Conservation (phyloP, 2,329 filamentous ascomycete species). For the Tolypocladium inflatum region DNA sequence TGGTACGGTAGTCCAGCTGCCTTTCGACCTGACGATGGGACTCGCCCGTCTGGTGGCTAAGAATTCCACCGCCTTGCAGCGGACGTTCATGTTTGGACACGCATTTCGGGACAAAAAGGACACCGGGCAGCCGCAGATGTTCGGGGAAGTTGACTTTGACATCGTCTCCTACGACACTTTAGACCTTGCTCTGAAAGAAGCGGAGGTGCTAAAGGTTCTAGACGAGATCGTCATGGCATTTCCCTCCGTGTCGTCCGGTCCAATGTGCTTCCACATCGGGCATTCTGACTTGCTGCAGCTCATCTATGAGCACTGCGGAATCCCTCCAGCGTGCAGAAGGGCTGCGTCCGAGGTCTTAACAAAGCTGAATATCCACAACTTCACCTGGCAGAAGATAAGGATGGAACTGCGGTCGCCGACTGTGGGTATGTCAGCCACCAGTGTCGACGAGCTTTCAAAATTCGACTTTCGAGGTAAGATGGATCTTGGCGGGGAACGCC, state of each 20-base stretch:
- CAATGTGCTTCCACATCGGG: constrained; percentile 84
- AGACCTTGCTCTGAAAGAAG: constrained; percentile 82
- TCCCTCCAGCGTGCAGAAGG: constrained; percentile 58
- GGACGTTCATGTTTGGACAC: constrained; percentile 77
- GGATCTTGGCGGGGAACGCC: background rate
- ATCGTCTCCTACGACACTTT: constrained; percentile 76
- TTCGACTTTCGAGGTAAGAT: constrained; percentile 77
- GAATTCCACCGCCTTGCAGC: constrained; percentile 52
- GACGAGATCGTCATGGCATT: constrained; percentile 83
- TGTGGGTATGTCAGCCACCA: constrained; percentile 78
- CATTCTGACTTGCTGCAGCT: constrained; percentile 79
- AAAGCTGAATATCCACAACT: constrained; percentile 73
- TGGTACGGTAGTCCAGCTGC: constrained; percentile 86
- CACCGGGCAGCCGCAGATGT: constrained; percentile 72
- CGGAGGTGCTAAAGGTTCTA: constrained; percentile 85
- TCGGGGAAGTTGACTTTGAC: constrained; percentile 92
- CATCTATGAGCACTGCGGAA: constrained; percentile 84
- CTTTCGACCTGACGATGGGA: constrained; percentile 84
- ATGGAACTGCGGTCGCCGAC: constrained; percentile 72
- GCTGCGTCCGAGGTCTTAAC: constrained; percentile 75
- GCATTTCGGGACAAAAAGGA: constrained; percentile 75
- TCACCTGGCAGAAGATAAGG: constrained; percentile 75
- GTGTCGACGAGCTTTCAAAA: constrained; percentile 76
- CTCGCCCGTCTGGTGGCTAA: constrained; percentile 78
- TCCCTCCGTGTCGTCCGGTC: constrained; percentile 58